Evolutionary conservation across 306 rosid genomes (phyloP), one percentile per base, ranked within the genome.

Genomic region (Begonia fuchsioides): DNA sequence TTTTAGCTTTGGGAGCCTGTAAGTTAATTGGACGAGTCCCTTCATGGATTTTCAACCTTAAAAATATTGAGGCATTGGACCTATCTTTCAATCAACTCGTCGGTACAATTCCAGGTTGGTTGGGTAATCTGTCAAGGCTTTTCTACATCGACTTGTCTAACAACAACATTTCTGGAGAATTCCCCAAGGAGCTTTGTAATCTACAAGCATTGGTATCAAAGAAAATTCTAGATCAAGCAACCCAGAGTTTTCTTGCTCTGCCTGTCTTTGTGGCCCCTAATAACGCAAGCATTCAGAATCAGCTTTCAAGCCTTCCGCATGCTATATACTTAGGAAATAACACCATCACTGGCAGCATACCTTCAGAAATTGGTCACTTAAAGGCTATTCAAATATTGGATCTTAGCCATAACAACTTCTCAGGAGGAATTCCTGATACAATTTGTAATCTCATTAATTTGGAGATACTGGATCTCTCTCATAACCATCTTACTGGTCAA

Each of bases 131-230:
- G 46, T 71, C 77, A 15, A 76, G 60, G 53, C 82, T 90, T 57
- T 90, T 90, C 77, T 85, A 90, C 73, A 10, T 81, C 15, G 97
- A 90, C 62, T 63, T 90, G 87, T 71, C 88, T 39, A 38, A 38
- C 58, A 90, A 90, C 65, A 44, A 0, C 5, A 66, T 90, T 47
- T 56, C 70, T 0, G 95, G 95, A 50, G 58, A 38, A 19, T 68
- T 90, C 63, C 97, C 97, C 13, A 18, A 32, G 32, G 73, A 72
- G 55, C 80, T 83, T 35, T 66, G 90, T 38, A 40, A 53, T 57
- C 62, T 88, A 35, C 67, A 68, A 13, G 83, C 83, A 44, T 71
- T 88, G 56, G 56, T 56, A 51, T 32, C 32, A 13, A 44, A 39
- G 40, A 14, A 60, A 47, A 62, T 45, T 60, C 14, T 45, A 54